Evolutionary conservation across 129 eudicot species (phyloP), one percentile per base, ranked within the genome.

Genomic region (Sambucus nigra): DNA sequence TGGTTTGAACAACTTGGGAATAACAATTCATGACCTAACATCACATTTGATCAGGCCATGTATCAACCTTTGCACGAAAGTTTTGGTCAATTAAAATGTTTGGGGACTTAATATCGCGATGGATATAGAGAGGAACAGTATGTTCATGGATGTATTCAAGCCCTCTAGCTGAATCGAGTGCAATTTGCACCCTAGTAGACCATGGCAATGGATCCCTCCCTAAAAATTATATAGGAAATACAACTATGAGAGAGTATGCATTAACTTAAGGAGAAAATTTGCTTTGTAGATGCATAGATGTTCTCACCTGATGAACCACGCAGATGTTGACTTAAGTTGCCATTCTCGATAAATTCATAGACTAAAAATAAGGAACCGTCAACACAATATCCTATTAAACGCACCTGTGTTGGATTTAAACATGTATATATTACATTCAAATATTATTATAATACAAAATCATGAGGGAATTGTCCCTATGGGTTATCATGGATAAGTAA

Each of bases 131-230:
- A 11, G 95, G 95, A 63, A 76, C 83, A 5, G 95, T 92, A 64
- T 86, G 95, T 69, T 92, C 95, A 28, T 92, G 99, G 53, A 92
- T 92, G 78, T 92, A 92, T 75, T 92, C 95, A 32, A 92, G 95
- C 17, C 94, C 99, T 86, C 94, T 92, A 38, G 99, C 99, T 16
- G 96, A 79, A 80, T 86, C 99, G 7, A 92, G 84, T 18, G 99
- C 99, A 19, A 92, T 92, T 70, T 82, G 99, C 35, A 92, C 74
- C 76, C 99, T 77, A 18, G 78, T 69, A 46, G 78, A 49, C 99
- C 95, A 92, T 41, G 91, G 73, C 53, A 92, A 56, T 47, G 89
- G 78, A 14, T 63, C 70, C 61, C 72, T 72, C 31, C 60, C 95
- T 92, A 59, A 51, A 66, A 50, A 69, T 44, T 7, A 39, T 18